Evolutionary conservation across 768 basidiomycete genomes (phyloP).

Genomic region (Lactarius sanguifluus): DNA sequence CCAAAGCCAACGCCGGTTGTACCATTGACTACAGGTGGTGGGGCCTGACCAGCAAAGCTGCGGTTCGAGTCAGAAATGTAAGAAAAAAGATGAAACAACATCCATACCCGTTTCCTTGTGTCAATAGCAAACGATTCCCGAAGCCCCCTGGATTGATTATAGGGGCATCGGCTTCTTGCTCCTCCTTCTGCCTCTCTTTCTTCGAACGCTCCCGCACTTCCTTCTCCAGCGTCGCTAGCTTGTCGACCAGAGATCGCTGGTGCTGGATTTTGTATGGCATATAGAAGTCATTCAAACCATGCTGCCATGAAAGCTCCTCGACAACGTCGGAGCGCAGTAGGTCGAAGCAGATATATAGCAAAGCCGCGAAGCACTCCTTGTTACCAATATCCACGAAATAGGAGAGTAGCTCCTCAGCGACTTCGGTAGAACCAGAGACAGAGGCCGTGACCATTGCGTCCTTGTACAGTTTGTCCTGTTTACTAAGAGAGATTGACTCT

Average conservation of each 20-base stretch:
- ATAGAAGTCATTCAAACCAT: slow-evolving; percentile 94
- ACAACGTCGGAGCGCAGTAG: slow-evolving; percentile 90
- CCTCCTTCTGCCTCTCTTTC: slow-evolving; percentile 86
- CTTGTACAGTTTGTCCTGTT: slow-evolving; percentile 96
- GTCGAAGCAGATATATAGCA: slow-evolving; percentile 93
- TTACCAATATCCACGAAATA: slow-evolving; percentile 99
- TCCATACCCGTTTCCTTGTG: slow-evolving; percentile 65
- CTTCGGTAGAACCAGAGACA: slow-evolving; percentile 76
- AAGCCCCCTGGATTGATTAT: slow-evolving; percentile 85
- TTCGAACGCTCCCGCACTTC: slow-evolving; percentile 85
- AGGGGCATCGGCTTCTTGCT: slow-evolving; percentile 80
- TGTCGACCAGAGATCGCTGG: slow-evolving; percentile 75
- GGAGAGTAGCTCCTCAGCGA: slow-evolving; percentile 90
- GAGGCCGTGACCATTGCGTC: slow-evolving; percentile 95
- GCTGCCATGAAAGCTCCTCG: slow-evolving; percentile 94
- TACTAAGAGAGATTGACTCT: slow-evolving; percentile 91
- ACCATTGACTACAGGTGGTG: slow-evolving; percentile 60
- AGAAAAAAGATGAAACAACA: not conserved
- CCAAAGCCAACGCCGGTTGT: slow-evolving; percentile 48
- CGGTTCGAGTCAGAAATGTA: slow-evolving; percentile 14
- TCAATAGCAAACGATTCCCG: slow-evolving; percentile 60
- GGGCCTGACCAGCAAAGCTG: slow-evolving; percentile 65
- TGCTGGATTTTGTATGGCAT: slow-evolving; percentile 96
- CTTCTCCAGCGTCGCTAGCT: slow-evolving; percentile 78
- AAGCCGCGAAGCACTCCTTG: slow-evolving; percentile 94